Evolutionary conservation across 2,329 filamentous ascomycete genomes (phyloP), one percentile per base, ranked within the genome.

Genomic region (Trichophyton benhamiae): DNA sequence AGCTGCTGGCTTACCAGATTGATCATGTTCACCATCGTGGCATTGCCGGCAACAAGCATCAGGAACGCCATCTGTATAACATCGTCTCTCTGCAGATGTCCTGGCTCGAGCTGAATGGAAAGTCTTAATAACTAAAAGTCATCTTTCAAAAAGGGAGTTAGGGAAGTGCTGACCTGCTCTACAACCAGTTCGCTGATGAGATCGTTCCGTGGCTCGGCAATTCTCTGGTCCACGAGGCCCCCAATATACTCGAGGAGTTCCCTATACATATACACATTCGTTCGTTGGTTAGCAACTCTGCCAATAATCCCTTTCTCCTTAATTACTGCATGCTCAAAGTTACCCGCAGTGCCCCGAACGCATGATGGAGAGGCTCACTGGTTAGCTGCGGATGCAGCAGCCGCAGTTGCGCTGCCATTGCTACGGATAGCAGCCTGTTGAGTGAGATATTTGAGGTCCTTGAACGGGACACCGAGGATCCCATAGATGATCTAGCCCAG

Each of bases 11-110:
- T 57, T 58, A 76, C 76, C 36, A 80, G 69, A 0, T 74, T 71
- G 61, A 80, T 80, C 75, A 78, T 80, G 66, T 76, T 80, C 3
- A 80, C 75, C 75, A 80, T 78, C 0, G 79, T 80, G 0, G 79
- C 79, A 42, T 81, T 82, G 1, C 79, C 79, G 0, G 79, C 78
- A 1, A 80, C 78, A 1, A 81, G 73, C 3, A 80, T 70, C 6
- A 81, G 68, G 66, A 81, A 80, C 0, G 78, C 77, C 55, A 80
- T 78, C 61, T 79, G 77, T 0, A 80, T 65, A 11, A 65, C 69
- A 60, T 72, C 70, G 4, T 65, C 60, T 58, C 62, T 68, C 11
- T 66, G 59, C 17, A 75, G 65, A 60, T 72, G 63, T 2, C 72
- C 71, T 2, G 67, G 68, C 9, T 66, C 68, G 49, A 73, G 64